Percentiles rank a stretch among this genome's conserved stretches.
phyloP scores from a whole-genome alignment of 1,139 yeast species.

The Yamadazyma spencermartinsiae region DNA sequence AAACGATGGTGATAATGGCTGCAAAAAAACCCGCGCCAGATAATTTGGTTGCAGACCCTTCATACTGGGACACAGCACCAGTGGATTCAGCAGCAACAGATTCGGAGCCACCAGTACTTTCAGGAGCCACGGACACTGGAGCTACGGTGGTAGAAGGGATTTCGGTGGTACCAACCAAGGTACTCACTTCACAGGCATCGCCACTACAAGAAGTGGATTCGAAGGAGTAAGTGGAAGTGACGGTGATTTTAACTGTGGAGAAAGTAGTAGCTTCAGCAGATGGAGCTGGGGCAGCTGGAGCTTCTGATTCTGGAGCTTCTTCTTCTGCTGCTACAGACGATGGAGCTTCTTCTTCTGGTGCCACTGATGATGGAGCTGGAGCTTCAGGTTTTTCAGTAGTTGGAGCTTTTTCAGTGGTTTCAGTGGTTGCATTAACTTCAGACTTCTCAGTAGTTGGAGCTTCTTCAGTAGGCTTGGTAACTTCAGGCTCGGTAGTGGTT shows the following conservation, averaged over 20 bases:
- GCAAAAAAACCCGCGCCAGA: constrained; percentile 9
- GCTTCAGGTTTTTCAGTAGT: constrained; percentile 3
- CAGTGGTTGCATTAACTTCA: constrained; percentile 6
- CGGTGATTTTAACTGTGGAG: constrained; percentile 8
- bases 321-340: neutral
- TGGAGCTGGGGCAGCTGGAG: too few species aligned
- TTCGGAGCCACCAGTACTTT: neutral
- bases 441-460: neutral
- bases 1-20: constrained; percentile 5
- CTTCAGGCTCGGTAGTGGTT: too few species aligned
- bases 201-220: constrained; percentile 10
- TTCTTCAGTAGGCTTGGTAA: too few species aligned
- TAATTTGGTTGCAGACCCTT: constrained; percentile 13
- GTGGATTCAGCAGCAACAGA: constrained; percentile 7
- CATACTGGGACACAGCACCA: constrained; percentile 9
- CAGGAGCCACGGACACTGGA: constrained; percentile 3
- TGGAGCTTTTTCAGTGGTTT: constrained; percentile 6
- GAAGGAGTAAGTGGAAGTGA: constrained; percentile 10
- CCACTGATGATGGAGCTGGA: constrained; percentile 2
- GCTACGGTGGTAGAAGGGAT: constrained; percentile 2
- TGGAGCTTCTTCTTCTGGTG: neutral
- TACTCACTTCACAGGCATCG: constrained; percentile 7
- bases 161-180: constrained; percentile 7
- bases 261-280: neutral
- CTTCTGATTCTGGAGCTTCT: neutral